Evolutionary conservation across 805 yeast genomes (phyloP), one percentile per base, ranked within the genome.

Genomic region (Kuraishia floccosa): DNA sequence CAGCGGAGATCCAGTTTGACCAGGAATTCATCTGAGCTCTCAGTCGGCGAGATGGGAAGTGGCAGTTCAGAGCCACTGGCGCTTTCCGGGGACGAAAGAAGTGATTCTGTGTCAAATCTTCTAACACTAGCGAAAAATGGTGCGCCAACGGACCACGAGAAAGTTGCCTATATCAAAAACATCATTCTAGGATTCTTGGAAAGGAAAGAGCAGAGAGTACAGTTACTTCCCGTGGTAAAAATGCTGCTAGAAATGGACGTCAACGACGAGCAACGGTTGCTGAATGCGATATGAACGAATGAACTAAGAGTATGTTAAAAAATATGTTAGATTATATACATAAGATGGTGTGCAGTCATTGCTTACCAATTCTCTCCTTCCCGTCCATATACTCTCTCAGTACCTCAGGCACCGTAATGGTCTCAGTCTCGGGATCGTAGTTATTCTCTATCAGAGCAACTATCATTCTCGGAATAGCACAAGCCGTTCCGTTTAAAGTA

Each of bases 401-500:
- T 1, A 72, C 81, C 27, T 68, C 53, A 4, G 96, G 96, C 31
- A 87, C 68, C 9, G 47, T 39, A 5, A 87, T 67, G 4, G 64
- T 50, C 10, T 72, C 56, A 0, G 69, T 63, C 3, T 41, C 52
- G 3, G 75, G 68, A 38, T 85, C 78, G 46, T 81, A 91, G 42
- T 68, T 68, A 50, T 81, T 91, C 55, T 91, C 98, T 4, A 89
- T 58, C n/a, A 91, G 65, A 1, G 97, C 96, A 14, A 87, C 66
- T 13, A 91, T 75, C 1, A 87, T 78, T 36, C 98, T 62, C 2
- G 98, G 98, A 11, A 89, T 78, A 1, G 98, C 98, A 68, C 87
- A 68, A 2, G 95, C 95, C 0, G 98, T 91, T 12, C 96, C 98
- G 42, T 91, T 91, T 28, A 91, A 62, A 0, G 98, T 91, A 39